phyloP scores from a whole-genome alignment of 768 basidiomycete species.

The Scleroderma bovista region DNA sequence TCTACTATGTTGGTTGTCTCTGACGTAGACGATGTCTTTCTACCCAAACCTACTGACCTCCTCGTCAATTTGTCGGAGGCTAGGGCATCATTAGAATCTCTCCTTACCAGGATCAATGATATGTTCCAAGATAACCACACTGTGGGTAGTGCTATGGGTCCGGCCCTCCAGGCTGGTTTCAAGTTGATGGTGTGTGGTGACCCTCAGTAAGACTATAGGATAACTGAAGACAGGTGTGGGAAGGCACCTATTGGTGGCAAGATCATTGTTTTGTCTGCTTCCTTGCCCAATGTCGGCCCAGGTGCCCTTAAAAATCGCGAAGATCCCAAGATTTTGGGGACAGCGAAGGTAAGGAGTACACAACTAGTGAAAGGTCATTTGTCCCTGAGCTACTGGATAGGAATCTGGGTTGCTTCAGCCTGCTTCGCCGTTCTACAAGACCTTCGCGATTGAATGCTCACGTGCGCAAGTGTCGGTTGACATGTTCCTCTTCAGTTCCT shows the following conservation, averaged over 20 bases:
- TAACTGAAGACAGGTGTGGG: constrained; percentile 1
- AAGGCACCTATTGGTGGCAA: constrained; percentile 93
- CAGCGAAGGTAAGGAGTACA: constrained; percentile 60
- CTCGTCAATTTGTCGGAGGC: constrained; percentile 91
- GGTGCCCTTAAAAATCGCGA: constrained; percentile 95
- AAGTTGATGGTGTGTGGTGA: constrained; percentile 72
- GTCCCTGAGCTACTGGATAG: constrained; percentile 30
- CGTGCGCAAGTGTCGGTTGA: constrained; percentile 96
- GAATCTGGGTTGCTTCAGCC: constrained; percentile 91
- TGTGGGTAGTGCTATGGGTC: constrained; percentile 90
- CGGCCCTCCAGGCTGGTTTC: constrained; percentile 92
- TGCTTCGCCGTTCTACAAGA: constrained; percentile 96
- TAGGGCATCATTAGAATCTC: constrained; percentile 68
- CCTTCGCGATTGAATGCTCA: constrained; percentile 97
- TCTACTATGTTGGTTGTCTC: constrained; percentile 96
- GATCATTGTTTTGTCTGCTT: constrained; percentile 81
- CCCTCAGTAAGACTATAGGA: background rate
- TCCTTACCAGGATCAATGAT: constrained; percentile 81
- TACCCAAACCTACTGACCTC: constrained; percentile 95
- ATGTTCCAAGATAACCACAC: constrained; percentile 98
- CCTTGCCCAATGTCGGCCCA: constrained; percentile 80
- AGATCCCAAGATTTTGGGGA: constrained; percentile 93
- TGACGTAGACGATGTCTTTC: constrained; percentile 94
- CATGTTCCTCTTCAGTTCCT: constrained; percentile 96
- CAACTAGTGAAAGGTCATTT: background rate